Evolutionary conservation across 2,329 filamentous ascomycete species (phyloP).

Genomic region (Colletotrichum australisinense): DNA sequence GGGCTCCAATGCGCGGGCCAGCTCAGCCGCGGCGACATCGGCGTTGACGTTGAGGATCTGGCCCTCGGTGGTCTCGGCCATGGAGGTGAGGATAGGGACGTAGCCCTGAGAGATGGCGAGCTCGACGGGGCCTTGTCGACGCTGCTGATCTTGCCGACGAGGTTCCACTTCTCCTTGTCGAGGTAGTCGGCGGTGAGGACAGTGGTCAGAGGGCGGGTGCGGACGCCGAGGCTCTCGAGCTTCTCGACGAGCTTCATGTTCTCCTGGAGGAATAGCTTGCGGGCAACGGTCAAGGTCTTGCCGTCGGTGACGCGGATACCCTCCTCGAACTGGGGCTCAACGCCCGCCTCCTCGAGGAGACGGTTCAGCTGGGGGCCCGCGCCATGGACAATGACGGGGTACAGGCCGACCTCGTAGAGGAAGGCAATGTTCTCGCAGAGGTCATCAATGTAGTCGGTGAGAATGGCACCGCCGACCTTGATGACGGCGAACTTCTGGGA

Average conservation of each 20-base stretch:
- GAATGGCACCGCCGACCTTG: constrained; percentile 96
- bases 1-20: constrained; percentile 89
- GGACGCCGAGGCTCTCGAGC: constrained; percentile 89
- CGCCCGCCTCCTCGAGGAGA: constrained; percentile 87
- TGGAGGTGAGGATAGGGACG: constrained; percentile 92
- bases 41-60: constrained; percentile 98
- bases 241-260: constrained; percentile 93
- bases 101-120: constrained; percentile 91
- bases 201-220: constrained; percentile 89
- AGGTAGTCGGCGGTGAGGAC: constrained; percentile 95
- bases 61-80: constrained; percentile 93
- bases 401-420: constrained; percentile 93
- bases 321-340: constrained; percentile 96
- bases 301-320: constrained; percentile 96
- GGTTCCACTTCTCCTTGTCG: constrained; percentile 95
- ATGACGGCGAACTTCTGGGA: constrained; percentile 98
- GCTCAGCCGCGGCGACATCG: constrained; percentile 93
- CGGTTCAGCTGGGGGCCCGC: constrained; percentile 95
- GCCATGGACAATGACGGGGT: constrained; percentile 95
- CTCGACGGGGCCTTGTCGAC: constrained; percentile 92
- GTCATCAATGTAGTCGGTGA: constrained; percentile 93
- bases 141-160: constrained; percentile 93
- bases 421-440: constrained; percentile 91
- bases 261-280: constrained; percentile 94
- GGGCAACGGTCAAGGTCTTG: constrained; percentile 90